Conservation (phyloP, 805 yeast species). For the Sugiyamaella chiloensis region DNA sequence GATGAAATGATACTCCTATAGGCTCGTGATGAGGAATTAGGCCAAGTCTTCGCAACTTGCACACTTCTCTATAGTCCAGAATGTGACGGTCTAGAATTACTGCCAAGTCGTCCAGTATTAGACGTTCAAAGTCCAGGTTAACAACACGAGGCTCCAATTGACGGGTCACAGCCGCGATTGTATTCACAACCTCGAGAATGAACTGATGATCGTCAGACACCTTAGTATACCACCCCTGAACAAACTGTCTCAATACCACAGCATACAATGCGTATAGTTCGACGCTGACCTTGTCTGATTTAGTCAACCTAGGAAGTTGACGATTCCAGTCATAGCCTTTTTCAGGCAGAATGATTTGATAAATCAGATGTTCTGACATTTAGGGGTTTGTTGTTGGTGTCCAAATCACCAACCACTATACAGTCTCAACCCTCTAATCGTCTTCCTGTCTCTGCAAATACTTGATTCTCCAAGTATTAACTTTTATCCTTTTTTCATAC, state of each 20-base stretch:
- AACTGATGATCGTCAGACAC: conserved; percentile 44
- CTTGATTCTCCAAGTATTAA: too few relatives aligned
- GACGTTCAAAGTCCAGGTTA: conserved; percentile 34
- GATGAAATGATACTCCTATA: conserved; percentile 37
- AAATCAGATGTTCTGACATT: conserved; percentile 28
- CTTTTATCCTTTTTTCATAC: too few relatives aligned
- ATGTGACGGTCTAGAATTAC: conserved; percentile 40
- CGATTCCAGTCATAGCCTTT: conserved; percentile 23
- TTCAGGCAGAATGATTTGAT: conserved; percentile 30
- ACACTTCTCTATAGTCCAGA: conserved; percentile 31
- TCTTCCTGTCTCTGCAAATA: too few relatives aligned
- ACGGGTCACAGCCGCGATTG: conserved; percentile 40
- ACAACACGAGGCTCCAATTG: conserved; percentile 38
- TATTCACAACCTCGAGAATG: conserved; percentile 35
- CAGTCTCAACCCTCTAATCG: neutral
- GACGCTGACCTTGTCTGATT: conserved; percentile 40
- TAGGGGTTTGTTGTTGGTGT: neutral
- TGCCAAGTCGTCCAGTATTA: conserved; percentile 47
- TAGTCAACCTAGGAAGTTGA: conserved; percentile 40
- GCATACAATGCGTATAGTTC: conserved; percentile 48
- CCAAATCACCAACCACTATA: neutral
- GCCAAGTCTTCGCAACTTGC: conserved; percentile 31
- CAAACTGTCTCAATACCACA: conserved; percentile 45
- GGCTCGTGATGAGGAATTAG: conserved; percentile 31
- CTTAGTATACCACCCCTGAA: conserved; percentile 44